Percentiles rank a stretch among this genome's conserved stretches.
These are phyloP conservation scores for Claviceps arundinis DNA, from an alignment of 2,329 filamentous ascomycete genomes.

Conservation along the genomic window DNA sequence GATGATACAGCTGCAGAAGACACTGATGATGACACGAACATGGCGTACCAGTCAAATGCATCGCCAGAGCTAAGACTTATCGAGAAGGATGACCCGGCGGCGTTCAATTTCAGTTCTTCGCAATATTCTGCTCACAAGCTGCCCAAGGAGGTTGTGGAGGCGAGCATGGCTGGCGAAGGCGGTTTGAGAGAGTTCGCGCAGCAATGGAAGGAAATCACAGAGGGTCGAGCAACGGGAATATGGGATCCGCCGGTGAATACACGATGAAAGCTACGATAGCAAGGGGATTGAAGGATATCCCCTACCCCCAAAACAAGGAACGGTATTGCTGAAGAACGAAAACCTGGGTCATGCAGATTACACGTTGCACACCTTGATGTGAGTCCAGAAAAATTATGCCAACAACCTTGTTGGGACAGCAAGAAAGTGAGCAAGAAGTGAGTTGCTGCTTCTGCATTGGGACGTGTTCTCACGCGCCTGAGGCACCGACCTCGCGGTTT, in stretches of 20 bases:
- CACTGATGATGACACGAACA: slow-evolving; percentile 23
- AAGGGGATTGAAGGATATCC: slow-evolving; percentile 2
- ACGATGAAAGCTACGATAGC: neutral
- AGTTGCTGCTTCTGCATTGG: slow-evolving; percentile 6
- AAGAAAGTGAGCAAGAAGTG: slow-evolving; percentile 6
- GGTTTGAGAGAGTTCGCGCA: slow-evolving; percentile 69
- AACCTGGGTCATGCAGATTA: neutral
- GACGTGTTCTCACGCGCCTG: neutral
- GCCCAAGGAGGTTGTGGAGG: slow-evolving; percentile 79
- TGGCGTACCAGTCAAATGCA: slow-evolving; percentile 43
- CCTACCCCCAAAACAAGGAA: neutral
- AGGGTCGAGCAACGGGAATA: slow-evolving; percentile 25
- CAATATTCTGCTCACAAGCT: slow-evolving; percentile 94
- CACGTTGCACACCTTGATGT: neutral
- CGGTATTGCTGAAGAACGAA: neutral
- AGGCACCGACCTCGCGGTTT: slow-evolving; percentile 3
- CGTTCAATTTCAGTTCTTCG: slow-evolving; percentile 71
- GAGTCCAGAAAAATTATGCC: neutral
- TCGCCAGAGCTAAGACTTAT: slow-evolving; percentile 72
- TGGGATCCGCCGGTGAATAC: slow-evolving; percentile 21
- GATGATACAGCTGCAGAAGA: slow-evolving; percentile 25
- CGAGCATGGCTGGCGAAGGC: slow-evolving; percentile 53
- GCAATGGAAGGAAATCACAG: slow-evolving; percentile 54
- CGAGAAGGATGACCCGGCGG: slow-evolving; percentile 72
- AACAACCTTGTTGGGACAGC: neutral